phyloP scores from a whole-genome alignment of 2,329 filamentous ascomycete genomes.

The Tolypocladium capitatum region DNA sequence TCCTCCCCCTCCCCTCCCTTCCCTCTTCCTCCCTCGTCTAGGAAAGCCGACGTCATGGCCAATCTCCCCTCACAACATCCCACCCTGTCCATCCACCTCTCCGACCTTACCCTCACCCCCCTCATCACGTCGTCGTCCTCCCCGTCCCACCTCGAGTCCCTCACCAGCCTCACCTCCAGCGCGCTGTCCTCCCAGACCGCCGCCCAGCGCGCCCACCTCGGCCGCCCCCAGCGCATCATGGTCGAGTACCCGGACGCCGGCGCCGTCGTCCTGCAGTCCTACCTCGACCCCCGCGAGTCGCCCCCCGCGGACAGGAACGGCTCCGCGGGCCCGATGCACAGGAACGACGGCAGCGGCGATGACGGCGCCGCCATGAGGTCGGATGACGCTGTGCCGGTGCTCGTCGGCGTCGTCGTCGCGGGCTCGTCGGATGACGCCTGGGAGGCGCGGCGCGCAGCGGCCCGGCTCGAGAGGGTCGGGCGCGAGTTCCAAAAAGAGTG shows the following conservation, averaged over 20 bases:
- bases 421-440: slow-evolving; percentile 29
- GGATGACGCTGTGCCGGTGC: slow-evolving; percentile 32
- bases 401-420: slow-evolving; percentile 42
- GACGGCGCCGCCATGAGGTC: slow-evolving; percentile 7
- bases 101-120: slow-evolving; percentile 42
- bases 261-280: slow-evolving; percentile 31
- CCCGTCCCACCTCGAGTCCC: slow-evolving; percentile 30
- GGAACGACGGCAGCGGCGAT: slow-evolving; percentile 5
- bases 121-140: slow-evolving; percentile 40
- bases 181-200: slow-evolving; percentile 40
- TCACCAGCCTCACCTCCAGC: slow-evolving; percentile 37
- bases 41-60: slow-evolving; percentile 18
- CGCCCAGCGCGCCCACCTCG: slow-evolving; percentile 38
- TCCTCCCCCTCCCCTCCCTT: too few relatives aligned
- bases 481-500: slow-evolving; percentile 42
- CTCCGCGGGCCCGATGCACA: slow-evolving; percentile 1
- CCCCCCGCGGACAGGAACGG: slow-evolving; percentile 2
- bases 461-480: slow-evolving; percentile 39
- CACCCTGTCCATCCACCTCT: slow-evolving; percentile 40
- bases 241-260: slow-evolving; percentile 38
- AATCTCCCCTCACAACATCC: slow-evolving; percentile 34
- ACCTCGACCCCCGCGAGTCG: slow-evolving; percentile 25
- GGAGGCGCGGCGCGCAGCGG: slow-evolving; percentile 39
- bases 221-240: slow-evolving; percentile 41
- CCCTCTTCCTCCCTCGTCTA: too few relatives aligned